phyloP scores from a whole-genome alignment of 164 flowering plant genomes.

The Vitis riparia region DNA sequence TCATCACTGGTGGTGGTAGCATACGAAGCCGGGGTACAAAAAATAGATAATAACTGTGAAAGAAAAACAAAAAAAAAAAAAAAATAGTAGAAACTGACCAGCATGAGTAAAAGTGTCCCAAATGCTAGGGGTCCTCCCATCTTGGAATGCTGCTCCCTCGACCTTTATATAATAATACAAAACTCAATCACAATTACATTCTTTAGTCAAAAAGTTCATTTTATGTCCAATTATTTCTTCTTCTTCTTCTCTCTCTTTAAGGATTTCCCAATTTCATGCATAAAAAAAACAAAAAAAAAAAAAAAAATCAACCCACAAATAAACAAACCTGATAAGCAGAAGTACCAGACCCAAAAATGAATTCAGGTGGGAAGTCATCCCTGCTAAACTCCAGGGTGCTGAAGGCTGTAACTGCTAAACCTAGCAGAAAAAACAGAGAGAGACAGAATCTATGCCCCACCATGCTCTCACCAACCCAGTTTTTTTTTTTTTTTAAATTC shows the following conservation, averaged over 20 bases:
- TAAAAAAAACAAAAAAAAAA: too few species aligned
- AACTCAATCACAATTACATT: too few species aligned
- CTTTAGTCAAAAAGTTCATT: too few species aligned
- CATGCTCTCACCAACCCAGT: too few species aligned
- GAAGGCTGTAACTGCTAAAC: slow-evolving; percentile 2
- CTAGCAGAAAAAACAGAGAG: slow-evolving; percentile 7
- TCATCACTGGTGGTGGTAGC: too few species aligned
- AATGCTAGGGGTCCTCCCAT: slow-evolving; percentile 48
- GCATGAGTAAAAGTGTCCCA: slow-evolving; percentile 42
- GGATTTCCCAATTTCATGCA: slow-evolving; percentile 2
- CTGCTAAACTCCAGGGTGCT: slow-evolving; percentile 17
- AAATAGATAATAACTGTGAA: neutral
- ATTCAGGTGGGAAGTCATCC: slow-evolving; percentile 40
- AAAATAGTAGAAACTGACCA: slow-evolving; percentile 10
- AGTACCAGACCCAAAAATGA: slow-evolving; percentile 47
- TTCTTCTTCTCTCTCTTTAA: too few species aligned
- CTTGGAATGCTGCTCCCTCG: slow-evolving; percentile 45
- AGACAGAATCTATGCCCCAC: neutral
- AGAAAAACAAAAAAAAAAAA: neutral
- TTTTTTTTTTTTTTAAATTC: too few species aligned
- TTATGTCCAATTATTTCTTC: too few species aligned
- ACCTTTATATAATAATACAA: slow-evolving; percentile 13
- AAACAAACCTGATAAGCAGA: slow-evolving; percentile 50
- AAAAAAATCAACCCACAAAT: too few species aligned
- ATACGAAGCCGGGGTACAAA: too few species aligned